A percentile compares a stretch with the other conserved stretches of the same genome.
Conservation (phyloP, 345 rosid genomes). For the Alliaria petiolata region DNA sequence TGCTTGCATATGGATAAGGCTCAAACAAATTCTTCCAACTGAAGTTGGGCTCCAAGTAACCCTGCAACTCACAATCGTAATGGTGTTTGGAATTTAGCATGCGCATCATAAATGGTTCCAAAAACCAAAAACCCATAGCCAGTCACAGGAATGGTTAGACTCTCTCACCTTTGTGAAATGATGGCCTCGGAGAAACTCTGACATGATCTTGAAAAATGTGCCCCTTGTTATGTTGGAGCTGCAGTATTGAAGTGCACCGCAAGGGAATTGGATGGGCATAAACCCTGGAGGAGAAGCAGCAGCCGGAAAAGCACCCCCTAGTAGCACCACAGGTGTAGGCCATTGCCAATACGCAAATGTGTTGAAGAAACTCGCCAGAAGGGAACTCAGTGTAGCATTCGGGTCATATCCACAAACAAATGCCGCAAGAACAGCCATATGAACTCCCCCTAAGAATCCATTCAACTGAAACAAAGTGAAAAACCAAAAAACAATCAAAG, state of each 20-base stretch:
- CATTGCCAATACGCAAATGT: conserved; percentile 54
- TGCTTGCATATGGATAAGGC: conserved; percentile 45
- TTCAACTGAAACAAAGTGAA: conserved; percentile 36
- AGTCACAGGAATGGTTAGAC: no score
- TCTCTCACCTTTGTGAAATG: conserved; percentile 46
- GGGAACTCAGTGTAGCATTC: conserved; percentile 37
- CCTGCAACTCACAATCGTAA: conserved; percentile 27
- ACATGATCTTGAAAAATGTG: conserved; percentile 47
- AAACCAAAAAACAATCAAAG: neutral
- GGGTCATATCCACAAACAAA: conserved; percentile 46
- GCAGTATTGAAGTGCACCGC: conserved; percentile 43
- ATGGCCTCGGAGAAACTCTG: conserved; percentile 58
- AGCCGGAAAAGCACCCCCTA: conserved; percentile 28
- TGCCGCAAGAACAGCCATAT: conserved; percentile 54
- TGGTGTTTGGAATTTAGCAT: neutral
- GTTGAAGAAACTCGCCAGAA: conserved; percentile 42
- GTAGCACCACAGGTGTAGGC: conserved; percentile 51
- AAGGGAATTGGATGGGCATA: conserved; percentile 59
- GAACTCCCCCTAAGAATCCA: conserved; percentile 64
- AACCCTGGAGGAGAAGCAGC: conserved; percentile 32
- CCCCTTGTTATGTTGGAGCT: conserved; percentile 54
- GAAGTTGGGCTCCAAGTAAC: conserved; percentile 37
- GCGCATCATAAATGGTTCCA: neutral
- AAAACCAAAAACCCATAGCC: neutral
- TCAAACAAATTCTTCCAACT: conserved; percentile 43